Evolutionary conservation across 345 rosid species (phyloP).

Genomic region (Salix arbutifolia): DNA sequence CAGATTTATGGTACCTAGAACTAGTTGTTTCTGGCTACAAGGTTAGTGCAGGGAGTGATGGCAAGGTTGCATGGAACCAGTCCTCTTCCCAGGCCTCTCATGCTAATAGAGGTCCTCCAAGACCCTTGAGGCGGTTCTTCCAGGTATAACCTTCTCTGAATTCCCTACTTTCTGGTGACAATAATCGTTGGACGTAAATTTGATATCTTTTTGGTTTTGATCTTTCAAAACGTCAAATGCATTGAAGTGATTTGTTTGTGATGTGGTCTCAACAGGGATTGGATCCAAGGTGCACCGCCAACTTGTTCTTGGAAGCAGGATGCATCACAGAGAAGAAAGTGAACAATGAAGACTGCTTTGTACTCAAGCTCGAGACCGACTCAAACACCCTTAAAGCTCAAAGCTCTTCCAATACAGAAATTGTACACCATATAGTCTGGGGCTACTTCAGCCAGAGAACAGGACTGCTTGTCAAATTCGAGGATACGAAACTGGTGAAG

Average conservation of each 20-base stretch:
- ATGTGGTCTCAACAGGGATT: conserved; percentile 46
- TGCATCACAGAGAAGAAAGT: conserved; percentile 63
- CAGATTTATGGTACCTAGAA: conserved; percentile 82
- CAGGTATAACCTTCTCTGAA: conserved; percentile 42
- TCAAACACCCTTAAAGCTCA: conserved; percentile 50
- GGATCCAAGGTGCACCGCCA: conserved; percentile 79
- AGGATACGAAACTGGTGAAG: conserved; percentile 66
- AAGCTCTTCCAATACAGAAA: conserved; percentile 61
- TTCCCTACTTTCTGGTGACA: background rate
- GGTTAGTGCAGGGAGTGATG: conserved; percentile 86
- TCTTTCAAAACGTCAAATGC: background rate
- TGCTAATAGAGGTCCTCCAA: conserved; percentile 76
- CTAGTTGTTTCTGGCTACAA: conserved; percentile 81
- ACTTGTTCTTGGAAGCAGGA: conserved; percentile 64
- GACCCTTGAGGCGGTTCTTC: conserved; percentile 85
- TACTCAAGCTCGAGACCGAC: conserved; percentile 63
- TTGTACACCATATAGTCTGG: conserved; percentile 80
- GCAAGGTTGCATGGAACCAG: conserved; percentile 89
- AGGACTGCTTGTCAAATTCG: conserved; percentile 62
- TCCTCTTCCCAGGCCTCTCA: conserved; percentile 75
- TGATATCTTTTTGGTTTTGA: background rate
- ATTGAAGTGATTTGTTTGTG: background rate
- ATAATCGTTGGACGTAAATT: background rate
- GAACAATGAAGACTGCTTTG: conserved; percentile 61
- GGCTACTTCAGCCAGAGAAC: conserved; percentile 91